Percentiles rank a stretch among this genome's conserved stretches.
Evolutionary conservation across 2,329 filamentous ascomycete genomes (phyloP).

Genomic region (Parastagonospora avenae): DNA sequence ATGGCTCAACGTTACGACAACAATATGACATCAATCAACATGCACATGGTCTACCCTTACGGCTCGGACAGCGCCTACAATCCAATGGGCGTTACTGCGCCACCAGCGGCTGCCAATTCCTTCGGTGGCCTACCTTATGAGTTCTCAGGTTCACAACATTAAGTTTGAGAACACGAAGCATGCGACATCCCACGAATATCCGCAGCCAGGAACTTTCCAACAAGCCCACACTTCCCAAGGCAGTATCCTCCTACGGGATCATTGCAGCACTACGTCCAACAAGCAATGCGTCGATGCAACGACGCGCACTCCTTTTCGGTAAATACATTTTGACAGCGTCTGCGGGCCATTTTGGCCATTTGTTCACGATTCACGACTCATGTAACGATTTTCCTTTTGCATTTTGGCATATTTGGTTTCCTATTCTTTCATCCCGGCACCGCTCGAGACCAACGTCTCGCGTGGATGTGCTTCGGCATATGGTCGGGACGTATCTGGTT

Average conservation of each 20-base stretch:
- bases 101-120: slow-evolving; percentile 1
- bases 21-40: background rate
- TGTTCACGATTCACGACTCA: slow-evolving; percentile 8
- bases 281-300: too few species aligned
- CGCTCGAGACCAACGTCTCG: background rate
- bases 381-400: slow-evolving; percentile 1
- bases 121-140: slow-evolving; percentile 17
- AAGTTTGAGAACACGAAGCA: too few species aligned
- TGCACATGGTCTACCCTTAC: background rate
- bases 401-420: background rate
- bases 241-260: background rate
- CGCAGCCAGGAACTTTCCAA: too few species aligned
- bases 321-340: background rate
- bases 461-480: slow-evolving; percentile 20
- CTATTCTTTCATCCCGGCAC: slow-evolving; percentile 13
- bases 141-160: background rate
- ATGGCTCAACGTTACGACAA: slow-evolving; percentile 3
- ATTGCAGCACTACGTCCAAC: background rate
- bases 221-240: too few species aligned
- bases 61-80: background rate
- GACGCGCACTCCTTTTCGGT: too few species aligned
- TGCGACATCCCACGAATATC: too few species aligned
- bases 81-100: background rate
- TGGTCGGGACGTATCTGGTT: slow-evolving; percentile 9
- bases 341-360: background rate